Conservation (phyloP, 768 basidiomycete genomes). For the Rhizopogon vinicolor region DNA sequence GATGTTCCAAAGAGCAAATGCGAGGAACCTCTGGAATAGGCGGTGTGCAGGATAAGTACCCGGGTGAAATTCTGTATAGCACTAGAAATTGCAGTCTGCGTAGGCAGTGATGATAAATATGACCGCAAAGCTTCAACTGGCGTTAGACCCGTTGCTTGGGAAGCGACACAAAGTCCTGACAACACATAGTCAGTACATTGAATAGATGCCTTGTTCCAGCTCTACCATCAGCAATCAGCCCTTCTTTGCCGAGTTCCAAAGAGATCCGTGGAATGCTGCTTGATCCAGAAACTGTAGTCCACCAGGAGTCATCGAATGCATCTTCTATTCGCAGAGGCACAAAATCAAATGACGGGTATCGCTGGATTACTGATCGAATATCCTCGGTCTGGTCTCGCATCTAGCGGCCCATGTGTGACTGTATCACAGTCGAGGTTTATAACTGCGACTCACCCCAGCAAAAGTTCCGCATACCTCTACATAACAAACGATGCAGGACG, state of each 20-base stretch:
- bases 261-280: slow-evolving; percentile 25
- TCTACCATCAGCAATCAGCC: slow-evolving; percentile 31
- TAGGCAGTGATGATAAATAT: slow-evolving; percentile 67
- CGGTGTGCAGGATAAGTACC: slow-evolving; percentile 66
- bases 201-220: not conserved
- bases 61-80: slow-evolving; percentile 58
- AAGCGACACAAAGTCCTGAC: slow-evolving; percentile 19
- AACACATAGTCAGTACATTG: slow-evolving; percentile 2
- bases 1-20: slow-evolving; percentile 78
- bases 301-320: slow-evolving; percentile 70
- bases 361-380: slow-evolving; percentile 38
- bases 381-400: slow-evolving; percentile 52
- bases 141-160: slow-evolving; percentile 5
- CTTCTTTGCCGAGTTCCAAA: slow-evolving; percentile 51
- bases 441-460: slow-evolving; percentile 44
- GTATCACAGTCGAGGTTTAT: not conserved
- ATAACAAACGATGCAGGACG: slow-evolving; percentile 58
- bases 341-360: slow-evolving; percentile 52
- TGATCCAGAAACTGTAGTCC: slow-evolving; percentile 42
- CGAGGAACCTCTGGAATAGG: slow-evolving; percentile 53
- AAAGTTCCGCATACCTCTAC: slow-evolving; percentile 64
- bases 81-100: slow-evolving; percentile 61
- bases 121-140: slow-evolving; percentile 32
- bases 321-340: slow-evolving; percentile 65
- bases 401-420: slow-evolving; percentile 29